phyloP scores from a whole-genome alignment of 768 basidiomycete genomes.

The Suillus weaverae region DNA sequence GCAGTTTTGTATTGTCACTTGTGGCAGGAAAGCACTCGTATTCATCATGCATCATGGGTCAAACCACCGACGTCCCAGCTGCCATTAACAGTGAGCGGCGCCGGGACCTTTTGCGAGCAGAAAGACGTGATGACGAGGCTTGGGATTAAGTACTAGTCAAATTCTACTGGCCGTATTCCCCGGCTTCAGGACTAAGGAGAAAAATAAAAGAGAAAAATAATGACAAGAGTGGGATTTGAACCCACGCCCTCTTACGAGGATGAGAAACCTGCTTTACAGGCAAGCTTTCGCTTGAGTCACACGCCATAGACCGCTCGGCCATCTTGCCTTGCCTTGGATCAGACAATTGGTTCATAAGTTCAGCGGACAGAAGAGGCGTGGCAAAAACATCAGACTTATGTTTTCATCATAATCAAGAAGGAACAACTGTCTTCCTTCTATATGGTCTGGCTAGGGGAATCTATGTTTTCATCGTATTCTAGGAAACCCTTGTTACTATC shows the following conservation, averaged over 20 bases:
- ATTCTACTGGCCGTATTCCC: not conserved
- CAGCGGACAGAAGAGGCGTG: not conserved
- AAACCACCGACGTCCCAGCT: not conserved
- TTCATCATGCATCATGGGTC: not conserved
- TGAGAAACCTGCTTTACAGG: slow-evolving; percentile 20
- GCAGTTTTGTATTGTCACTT: not conserved
- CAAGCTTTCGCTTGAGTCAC: slow-evolving; percentile 50
- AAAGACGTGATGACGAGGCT: too few relatives aligned
- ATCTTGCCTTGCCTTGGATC: slow-evolving; percentile 39
- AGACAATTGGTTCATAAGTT: not conserved
- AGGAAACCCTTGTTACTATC: not conserved
- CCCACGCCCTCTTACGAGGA: slow-evolving; percentile 21
- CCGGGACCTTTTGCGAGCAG: not conserved
- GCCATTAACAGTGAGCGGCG: not conserved
- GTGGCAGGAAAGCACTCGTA: not conserved
- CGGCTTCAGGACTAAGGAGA: not conserved
- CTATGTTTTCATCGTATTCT: not conserved
- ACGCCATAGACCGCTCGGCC: slow-evolving; percentile 66
- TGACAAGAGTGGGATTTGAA: slow-evolving; percentile 29
- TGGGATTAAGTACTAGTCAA: not conserved
- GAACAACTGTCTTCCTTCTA: too few relatives aligned
- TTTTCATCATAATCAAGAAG: not conserved
- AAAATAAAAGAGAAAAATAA: not conserved
- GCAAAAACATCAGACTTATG: not conserved
- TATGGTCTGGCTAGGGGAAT: too few relatives aligned